Evolutionary conservation across 2,329 filamentous ascomycete species (phyloP).

Genomic region (Colletotrichum neosansevieriae): DNA sequence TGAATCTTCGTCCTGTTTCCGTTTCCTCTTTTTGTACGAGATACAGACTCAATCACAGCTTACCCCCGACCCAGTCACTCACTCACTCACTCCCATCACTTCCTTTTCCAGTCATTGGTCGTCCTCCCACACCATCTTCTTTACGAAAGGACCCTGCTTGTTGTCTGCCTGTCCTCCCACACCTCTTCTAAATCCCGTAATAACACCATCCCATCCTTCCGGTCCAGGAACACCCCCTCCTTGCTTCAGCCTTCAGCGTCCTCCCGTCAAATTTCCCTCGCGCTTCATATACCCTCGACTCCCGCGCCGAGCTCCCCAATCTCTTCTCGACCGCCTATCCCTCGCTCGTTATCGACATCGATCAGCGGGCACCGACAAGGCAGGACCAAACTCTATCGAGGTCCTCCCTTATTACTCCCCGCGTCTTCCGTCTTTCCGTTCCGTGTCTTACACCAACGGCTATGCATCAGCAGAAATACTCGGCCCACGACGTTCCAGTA

Average conservation of each 20-base stretch:
- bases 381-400: constrained; percentile 9
- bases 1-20: not conserved
- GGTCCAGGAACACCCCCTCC: constrained; percentile 12
- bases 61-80: not conserved
- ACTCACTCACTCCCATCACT: not conserved
- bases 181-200: constrained; percentile 17
- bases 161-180: constrained; percentile 3
- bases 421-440: not conserved
- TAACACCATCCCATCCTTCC: constrained; percentile 24
- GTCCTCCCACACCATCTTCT: not conserved
- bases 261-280: constrained; percentile 13
- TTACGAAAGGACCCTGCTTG: not conserved
- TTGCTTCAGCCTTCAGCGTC: constrained; percentile 17
- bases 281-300: constrained; percentile 29
- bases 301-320: not conserved
- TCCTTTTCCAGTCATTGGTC: not conserved
- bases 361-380: constrained; percentile 5
- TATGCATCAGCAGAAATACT: constrained; percentile 21
- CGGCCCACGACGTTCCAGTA: constrained; percentile 25
- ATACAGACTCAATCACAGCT: not conserved
- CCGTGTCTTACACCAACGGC: not conserved
- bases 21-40: not conserved
- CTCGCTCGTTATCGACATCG: constrained; percentile 11
- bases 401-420: not conserved
- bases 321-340: constrained; percentile 12